phyloP scores from a whole-genome alignment of 306 rosid genomes.

The Trifolium subterraneum region DNA sequence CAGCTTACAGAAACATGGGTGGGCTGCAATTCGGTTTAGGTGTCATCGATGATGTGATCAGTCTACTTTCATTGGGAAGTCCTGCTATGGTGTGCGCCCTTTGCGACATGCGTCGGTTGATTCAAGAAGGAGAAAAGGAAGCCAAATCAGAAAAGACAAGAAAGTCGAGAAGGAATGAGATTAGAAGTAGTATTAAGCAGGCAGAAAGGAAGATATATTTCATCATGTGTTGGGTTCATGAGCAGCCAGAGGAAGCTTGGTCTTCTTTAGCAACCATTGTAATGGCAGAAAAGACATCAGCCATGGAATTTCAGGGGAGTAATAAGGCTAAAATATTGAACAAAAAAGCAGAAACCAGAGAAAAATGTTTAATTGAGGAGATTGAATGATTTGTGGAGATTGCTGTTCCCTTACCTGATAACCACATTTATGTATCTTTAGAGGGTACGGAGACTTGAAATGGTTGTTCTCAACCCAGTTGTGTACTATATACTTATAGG shows the following conservation, averaged over 20 bases:
- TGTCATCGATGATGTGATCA: slow-evolving; percentile 64
- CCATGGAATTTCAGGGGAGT: slow-evolving; percentile 50
- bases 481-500: background rate
- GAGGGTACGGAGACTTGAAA: background rate
- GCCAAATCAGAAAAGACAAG: slow-evolving; percentile 59
- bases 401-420: background rate
- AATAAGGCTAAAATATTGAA: slow-evolving; percentile 50
- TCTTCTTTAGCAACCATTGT: slow-evolving; percentile 67
- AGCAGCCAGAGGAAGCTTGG: slow-evolving; percentile 82
- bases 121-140: slow-evolving; percentile 69
- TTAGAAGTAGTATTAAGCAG: slow-evolving; percentile 61
- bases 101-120: slow-evolving; percentile 63
- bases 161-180: slow-evolving; percentile 52
- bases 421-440: no score
- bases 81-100: slow-evolving; percentile 71
- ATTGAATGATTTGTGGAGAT: slow-evolving; percentile 37
- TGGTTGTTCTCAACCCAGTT: background rate
- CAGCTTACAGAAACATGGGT: slow-evolving; percentile 68
- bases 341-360: slow-evolving; percentile 45
- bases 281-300: slow-evolving; percentile 63
- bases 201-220: slow-evolving; percentile 79
- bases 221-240: slow-evolving; percentile 90
- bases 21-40: slow-evolving; percentile 74
- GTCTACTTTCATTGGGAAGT: slow-evolving; percentile 58
- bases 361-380: slow-evolving; percentile 74